Conservation (phyloP, 345 rosid genomes). For the Brassica carinata region DNA sequence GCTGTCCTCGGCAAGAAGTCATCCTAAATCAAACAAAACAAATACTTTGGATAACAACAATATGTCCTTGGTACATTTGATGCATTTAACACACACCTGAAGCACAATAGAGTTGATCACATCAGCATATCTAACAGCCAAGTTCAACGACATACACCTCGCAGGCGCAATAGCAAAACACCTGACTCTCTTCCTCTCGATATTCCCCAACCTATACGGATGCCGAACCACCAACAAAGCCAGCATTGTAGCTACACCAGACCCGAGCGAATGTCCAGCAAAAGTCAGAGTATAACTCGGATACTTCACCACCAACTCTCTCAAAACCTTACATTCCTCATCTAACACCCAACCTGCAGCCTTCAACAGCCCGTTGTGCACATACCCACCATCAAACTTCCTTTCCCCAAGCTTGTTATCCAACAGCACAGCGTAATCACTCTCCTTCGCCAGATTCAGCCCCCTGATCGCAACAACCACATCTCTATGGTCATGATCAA, state of each 20-base stretch:
- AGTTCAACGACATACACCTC: constrained; percentile 92
- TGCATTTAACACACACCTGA: constrained; percentile 56
- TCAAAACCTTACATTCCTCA: constrained; percentile 72
- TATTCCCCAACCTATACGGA: constrained; percentile 65
- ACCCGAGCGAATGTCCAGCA: constrained; percentile 92
- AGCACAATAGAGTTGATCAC: constrained; percentile 93
- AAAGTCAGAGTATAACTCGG: constrained; percentile 83
- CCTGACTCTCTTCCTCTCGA: constrained; percentile 79
- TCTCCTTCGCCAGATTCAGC: constrained; percentile 82
- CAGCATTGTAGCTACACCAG: constrained; percentile 91
- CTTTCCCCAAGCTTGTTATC: constrained; percentile 83
- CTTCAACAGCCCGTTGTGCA: constrained; percentile 88
- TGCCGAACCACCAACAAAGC: constrained; percentile 65
- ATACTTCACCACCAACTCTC: constrained; percentile 59
- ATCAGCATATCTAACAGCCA: constrained; percentile 95
- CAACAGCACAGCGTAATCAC: constrained; percentile 80
- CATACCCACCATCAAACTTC: constrained; percentile 91
- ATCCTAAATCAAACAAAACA: constrained; percentile 57
- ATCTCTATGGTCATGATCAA: constrained; percentile 76
- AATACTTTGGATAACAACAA: not conserved
- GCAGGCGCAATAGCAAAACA: constrained; percentile 97
- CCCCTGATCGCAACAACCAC: constrained; percentile 85
- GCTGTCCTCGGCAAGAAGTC: constrained; percentile 96
- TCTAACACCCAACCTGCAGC: constrained; percentile 88
- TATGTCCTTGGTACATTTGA: not conserved